Percentiles rank a stretch among this genome's conserved stretches.
Evolutionary conservation across 805 yeast genomes (phyloP).

Genomic region (Schwanniomyces vanrijiae): DNA sequence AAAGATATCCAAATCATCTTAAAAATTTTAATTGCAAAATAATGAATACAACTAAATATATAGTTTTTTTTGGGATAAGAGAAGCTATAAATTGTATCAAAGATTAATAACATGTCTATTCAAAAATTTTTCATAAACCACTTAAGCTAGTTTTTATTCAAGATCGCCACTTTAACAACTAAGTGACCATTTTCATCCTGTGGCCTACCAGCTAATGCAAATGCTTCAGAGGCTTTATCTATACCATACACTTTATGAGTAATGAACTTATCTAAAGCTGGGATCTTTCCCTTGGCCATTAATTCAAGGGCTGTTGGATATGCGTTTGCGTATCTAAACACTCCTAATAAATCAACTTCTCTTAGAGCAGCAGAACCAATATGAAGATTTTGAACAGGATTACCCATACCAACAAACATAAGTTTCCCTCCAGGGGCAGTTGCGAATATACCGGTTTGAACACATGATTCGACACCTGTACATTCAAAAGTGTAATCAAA

Average conservation of each 20-base stretch:
- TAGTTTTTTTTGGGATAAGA: neutral
- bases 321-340: slow-evolving; percentile 16
- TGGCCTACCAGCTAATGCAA: slow-evolving; percentile 22
- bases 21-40: neutral
- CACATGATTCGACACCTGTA: slow-evolving; percentile 20
- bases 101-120: slow-evolving; percentile 1
- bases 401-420: slow-evolving; percentile 20
- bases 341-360: slow-evolving; percentile 19
- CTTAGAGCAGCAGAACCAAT: slow-evolving; percentile 1
- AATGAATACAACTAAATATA: neutral
- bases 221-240: slow-evolving; percentile 20
- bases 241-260: slow-evolving; percentile 26
- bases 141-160: neutral
- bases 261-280: slow-evolving; percentile 11
- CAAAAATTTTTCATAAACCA: neutral
- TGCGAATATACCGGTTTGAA: slow-evolving; percentile 15
- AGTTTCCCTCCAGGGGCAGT: slow-evolving; percentile 16
- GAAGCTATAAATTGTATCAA: neutral
- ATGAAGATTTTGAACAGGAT: slow-evolving; percentile 16
- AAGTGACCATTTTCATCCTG: slow-evolving; percentile 24
- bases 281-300: slow-evolving; percentile 5
- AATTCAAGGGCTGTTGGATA: slow-evolving; percentile 18
- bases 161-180: slow-evolving; percentile 20
- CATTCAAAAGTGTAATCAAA: slow-evolving; percentile 23
- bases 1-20: neutral